Conservation (phyloP, 345 rosid genomes). For the Sonneratia alba region DNA sequence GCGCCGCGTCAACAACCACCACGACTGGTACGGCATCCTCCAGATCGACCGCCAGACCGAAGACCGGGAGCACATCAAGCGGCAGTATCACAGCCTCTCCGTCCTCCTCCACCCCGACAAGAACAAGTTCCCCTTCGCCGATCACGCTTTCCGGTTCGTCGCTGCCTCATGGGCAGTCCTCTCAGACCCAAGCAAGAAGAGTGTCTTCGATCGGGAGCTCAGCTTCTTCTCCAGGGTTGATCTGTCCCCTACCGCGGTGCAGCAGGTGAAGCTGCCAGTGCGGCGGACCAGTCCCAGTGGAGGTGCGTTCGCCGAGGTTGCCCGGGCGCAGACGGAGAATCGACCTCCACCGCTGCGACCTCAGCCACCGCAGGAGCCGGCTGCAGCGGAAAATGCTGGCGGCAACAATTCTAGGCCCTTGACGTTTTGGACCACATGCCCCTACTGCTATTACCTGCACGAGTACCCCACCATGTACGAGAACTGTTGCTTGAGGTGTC, state of each 20-base stretch:
- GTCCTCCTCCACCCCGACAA: slow-evolving; percentile 89
- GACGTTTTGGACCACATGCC: slow-evolving; percentile 92
- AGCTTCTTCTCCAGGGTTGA: slow-evolving; percentile 48
- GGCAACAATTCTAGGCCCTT: slow-evolving; percentile 15
- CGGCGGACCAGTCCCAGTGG: slow-evolving; percentile 20
- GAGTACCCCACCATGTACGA: slow-evolving; percentile 78
- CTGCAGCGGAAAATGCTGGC: background rate
- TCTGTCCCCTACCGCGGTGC: slow-evolving; percentile 23
- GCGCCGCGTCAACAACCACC: slow-evolving; percentile 50
- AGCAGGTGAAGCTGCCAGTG: slow-evolving; percentile 30
- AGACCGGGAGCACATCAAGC: slow-evolving; percentile 60
- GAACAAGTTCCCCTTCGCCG: slow-evolving; percentile 58
- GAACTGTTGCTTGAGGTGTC: slow-evolving; percentile 74
- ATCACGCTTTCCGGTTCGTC: slow-evolving; percentile 76
- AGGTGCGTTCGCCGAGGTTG: background rate
- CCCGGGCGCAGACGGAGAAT: slow-evolving; percentile 4
- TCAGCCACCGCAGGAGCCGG: slow-evolving; percentile 5
- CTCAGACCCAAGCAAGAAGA: slow-evolving; percentile 46
- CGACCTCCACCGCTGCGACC: background rate
- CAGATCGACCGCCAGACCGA: slow-evolving; percentile 46
- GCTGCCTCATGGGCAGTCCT: slow-evolving; percentile 77
- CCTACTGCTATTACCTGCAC: slow-evolving; percentile 63
- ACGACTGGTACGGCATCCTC: slow-evolving; percentile 75
- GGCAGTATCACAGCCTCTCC: slow-evolving; percentile 74
- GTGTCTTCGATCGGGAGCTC: slow-evolving; percentile 50